Evolutionary conservation across 345 rosid species (phyloP).

Genomic region (Lumnitzera racemosa): DNA sequence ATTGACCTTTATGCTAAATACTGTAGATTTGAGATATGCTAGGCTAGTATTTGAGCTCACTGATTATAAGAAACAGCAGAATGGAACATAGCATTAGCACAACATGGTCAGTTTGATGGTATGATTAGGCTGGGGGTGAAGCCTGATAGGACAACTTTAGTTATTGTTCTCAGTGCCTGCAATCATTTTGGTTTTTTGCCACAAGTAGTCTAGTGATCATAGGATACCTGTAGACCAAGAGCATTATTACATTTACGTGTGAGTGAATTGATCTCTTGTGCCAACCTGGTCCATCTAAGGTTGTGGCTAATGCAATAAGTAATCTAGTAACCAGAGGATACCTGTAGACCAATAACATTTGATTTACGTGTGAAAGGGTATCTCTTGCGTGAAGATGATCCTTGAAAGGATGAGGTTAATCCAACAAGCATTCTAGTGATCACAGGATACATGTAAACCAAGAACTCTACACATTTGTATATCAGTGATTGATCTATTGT

Average conservation of each 20-base stretch:
- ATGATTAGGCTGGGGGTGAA: conserved; percentile 37
- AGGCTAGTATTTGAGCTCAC: conserved; percentile 38
- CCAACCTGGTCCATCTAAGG: conserved; percentile 47
- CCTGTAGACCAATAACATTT: conserved; percentile 54
- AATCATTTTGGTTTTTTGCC: conserved; percentile 57
- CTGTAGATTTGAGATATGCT: conserved; percentile 37
- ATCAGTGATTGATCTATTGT: conserved; percentile 64
- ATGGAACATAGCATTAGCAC: conserved; percentile 78
- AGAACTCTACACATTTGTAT: conserved; percentile 45
- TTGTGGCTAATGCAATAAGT: conserved; percentile 48
- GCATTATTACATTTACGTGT: conserved; percentile 39
- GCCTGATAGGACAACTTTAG: conserved; percentile 57
- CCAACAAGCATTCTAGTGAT: conserved; percentile 36
- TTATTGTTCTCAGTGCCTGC: conserved; percentile 55
- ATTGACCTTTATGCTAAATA: conserved; percentile 83
- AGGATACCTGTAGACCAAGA: conserved; percentile 54
- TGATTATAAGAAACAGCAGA: conserved; percentile 38
- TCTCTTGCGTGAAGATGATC: conserved; percentile 63
- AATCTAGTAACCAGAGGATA: conserved; percentile 29
- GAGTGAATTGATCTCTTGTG: conserved; percentile 69
- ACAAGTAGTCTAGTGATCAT: conserved; percentile 42
- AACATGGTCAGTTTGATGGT: conserved; percentile 50
- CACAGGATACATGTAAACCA: conserved; percentile 46
- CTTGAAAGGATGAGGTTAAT: conserved; percentile 37
- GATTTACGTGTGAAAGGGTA: conserved; percentile 55